Percentiles rank a stretch among this genome's conserved stretches.
phyloP scores from a whole-genome alignment of 768 basidiomycete genomes.

The Gyrodon lividus region DNA sequence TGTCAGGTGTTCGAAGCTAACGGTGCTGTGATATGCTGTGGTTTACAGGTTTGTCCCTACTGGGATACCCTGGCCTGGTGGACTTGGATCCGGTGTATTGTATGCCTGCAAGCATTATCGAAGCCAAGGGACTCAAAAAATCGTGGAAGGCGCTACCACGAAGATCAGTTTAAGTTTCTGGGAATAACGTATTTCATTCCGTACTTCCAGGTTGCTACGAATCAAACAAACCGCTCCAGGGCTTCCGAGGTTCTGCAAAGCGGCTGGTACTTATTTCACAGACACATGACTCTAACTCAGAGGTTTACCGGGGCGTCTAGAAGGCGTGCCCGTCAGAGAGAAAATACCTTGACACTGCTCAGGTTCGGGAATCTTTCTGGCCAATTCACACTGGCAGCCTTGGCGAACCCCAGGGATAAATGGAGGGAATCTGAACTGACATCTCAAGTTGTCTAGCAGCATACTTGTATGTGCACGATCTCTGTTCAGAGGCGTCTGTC shows the following conservation, averaged over 20 bases:
- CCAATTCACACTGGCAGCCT: too few relatives aligned
- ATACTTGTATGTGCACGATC: too few relatives aligned
- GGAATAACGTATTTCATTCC: slow-evolving; percentile 7
- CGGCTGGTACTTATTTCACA: background rate
- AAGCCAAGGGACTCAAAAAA: slow-evolving; percentile 66
- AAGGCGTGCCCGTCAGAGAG: too few relatives aligned
- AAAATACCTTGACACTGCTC: too few relatives aligned
- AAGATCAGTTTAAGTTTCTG: slow-evolving; percentile 12
- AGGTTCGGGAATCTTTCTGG: too few relatives aligned
- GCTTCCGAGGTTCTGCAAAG: background rate
- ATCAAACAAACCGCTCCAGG: slow-evolving; percentile 5
- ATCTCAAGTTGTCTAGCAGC: too few relatives aligned
- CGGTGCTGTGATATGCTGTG: too few relatives aligned
- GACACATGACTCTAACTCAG: too few relatives aligned
- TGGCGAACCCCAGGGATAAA: too few relatives aligned
- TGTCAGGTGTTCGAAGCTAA: background rate
- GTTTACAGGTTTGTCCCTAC: slow-evolving; percentile 70
- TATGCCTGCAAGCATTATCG: slow-evolving; percentile 82
- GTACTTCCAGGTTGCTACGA: slow-evolving; percentile 1
- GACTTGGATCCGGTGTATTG: slow-evolving; percentile 95
- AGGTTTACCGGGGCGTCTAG: too few relatives aligned
- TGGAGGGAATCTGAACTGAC: too few relatives aligned
- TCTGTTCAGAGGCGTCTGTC: too few relatives aligned
- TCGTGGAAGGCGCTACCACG: slow-evolving; percentile 34
- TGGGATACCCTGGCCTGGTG: slow-evolving; percentile 81